Conservation (phyloP, 345 rosid genomes). For the Salix udensis region DNA sequence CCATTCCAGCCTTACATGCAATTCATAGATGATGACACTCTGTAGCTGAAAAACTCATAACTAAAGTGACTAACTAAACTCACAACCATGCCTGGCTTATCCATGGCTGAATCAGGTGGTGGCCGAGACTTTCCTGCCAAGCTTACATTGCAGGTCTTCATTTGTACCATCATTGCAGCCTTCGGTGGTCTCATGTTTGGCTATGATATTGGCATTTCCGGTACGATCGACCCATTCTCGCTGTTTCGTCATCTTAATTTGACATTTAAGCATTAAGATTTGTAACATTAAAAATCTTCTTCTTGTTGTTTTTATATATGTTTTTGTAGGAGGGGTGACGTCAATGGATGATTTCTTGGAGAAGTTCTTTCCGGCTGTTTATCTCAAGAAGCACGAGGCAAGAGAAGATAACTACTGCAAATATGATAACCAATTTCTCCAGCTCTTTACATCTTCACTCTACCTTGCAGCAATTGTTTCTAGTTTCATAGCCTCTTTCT, state of each 20-base stretch:
- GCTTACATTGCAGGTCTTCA: conserved; percentile 40
- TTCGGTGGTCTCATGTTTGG: conserved; percentile 64
- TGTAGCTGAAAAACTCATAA: background rate
- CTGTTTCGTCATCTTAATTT: background rate
- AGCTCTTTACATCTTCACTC: conserved; percentile 75
- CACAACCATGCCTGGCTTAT: conserved; percentile 26
- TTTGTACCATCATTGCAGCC: conserved; percentile 48
- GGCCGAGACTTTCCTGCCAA: conserved; percentile 29
- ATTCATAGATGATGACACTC: background rate
- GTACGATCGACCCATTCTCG: background rate
- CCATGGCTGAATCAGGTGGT: conserved; percentile 21
- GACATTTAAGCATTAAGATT: background rate
- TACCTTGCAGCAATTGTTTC: conserved; percentile 66
- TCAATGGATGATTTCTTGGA: conserved; percentile 68
- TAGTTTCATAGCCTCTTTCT: conserved; percentile 40
- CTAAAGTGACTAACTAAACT: background rate
- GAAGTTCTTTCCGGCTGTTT: conserved; percentile 61
- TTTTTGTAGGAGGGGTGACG: conserved; percentile 63
- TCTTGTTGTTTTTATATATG: background rate
- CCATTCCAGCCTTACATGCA: background rate
- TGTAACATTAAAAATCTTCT: background rate
- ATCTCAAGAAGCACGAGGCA: conserved; percentile 50
- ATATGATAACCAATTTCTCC: conserved; percentile 51
- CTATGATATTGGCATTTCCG: conserved; percentile 60
- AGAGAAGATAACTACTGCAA: conserved; percentile 75